These are phyloP conservation scores for Globisporangium emineosum DNA, from an alignment of 352 stramenopile species.

Conservation along the genomic window DNA sequence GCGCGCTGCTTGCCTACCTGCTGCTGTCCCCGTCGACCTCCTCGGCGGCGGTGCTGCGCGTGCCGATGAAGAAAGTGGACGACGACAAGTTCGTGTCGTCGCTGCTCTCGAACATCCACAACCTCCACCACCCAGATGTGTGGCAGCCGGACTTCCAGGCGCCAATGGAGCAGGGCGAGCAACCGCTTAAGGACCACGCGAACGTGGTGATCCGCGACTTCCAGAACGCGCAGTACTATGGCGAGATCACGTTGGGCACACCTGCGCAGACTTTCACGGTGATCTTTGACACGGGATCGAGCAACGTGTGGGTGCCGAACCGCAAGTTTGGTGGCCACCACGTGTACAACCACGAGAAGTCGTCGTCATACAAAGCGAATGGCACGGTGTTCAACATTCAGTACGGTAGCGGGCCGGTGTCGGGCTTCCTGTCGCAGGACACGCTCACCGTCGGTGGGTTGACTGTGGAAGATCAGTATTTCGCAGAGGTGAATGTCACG, in stretches of 20 bases:
- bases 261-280: constrained; percentile 28
- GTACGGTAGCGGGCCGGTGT: constrained; percentile 83
- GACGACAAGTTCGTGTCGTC: constrained; percentile 61
- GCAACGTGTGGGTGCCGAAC: constrained; percentile 29
- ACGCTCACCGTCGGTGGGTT: constrained; percentile 35
- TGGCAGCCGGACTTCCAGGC: constrained; percentile 40
- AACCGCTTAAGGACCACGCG: constrained; percentile 20
- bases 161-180: constrained; percentile 1
- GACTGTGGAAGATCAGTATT: constrained; percentile 49
- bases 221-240: constrained; percentile 95
- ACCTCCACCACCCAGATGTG: constrained; percentile 32
- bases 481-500: constrained; percentile 88
- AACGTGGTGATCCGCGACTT: constrained; percentile 87
- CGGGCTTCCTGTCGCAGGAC: constrained; percentile 74
- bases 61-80: constrained; percentile 68
- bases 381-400: constrained; percentile 84
- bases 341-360: constrained; percentile 69
- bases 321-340: constrained; percentile 23
- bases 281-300: constrained; percentile 36
- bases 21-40: constrained; percentile 9
- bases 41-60: constrained; percentile 39
- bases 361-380: constrained; percentile 60
- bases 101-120: constrained; percentile 49
- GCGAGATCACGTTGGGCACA: constrained; percentile 64
- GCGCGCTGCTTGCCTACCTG: constrained; percentile 14